phyloP scores from a whole-genome alignment of 768 basidiomycete genomes.

The Naganishia vaughanmartiniae region DNA sequence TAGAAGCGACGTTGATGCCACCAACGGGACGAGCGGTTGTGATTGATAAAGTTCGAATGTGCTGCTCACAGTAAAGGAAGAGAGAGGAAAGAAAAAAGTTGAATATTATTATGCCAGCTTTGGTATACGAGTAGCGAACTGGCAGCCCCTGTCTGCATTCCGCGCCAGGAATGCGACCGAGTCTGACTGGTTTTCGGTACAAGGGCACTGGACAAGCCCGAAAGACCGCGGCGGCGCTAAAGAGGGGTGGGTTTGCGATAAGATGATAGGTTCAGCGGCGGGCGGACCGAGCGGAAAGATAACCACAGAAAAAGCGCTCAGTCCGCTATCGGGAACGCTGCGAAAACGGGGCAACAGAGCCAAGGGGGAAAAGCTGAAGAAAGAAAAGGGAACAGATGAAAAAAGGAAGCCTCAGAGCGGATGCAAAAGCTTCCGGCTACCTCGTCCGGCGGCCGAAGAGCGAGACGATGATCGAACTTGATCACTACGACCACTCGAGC shows the following conservation, averaged over 20 bases:
- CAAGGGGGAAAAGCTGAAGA: no score
- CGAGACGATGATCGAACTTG: no score
- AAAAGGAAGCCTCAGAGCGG: no score
- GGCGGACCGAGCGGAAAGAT: neutral
- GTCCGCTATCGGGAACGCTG: neutral
- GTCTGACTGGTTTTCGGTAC: neutral
- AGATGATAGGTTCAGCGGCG: neutral
- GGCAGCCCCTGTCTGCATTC: no score
- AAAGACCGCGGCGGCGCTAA: neutral
- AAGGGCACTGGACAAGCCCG: no score
- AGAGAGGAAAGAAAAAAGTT: neutral
- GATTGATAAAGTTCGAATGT: neutral
- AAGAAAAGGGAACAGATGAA: no score
- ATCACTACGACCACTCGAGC: no score
- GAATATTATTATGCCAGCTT: neutral
- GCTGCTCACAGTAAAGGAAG: no score
- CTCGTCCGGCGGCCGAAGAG: no score
- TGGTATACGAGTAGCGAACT: neutral
- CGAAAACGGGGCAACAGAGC: no score
- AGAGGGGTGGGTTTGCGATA: neutral
- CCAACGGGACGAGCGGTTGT: neutral
- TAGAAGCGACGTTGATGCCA: neutral
- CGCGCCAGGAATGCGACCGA: conserved; percentile 1
- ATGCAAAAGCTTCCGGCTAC: no score
- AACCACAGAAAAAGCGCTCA: neutral